These are phyloP conservation scores for Byssothecium circinans DNA, from an alignment of 2,329 filamentous ascomycete species.

Conservation along the genomic window DNA sequence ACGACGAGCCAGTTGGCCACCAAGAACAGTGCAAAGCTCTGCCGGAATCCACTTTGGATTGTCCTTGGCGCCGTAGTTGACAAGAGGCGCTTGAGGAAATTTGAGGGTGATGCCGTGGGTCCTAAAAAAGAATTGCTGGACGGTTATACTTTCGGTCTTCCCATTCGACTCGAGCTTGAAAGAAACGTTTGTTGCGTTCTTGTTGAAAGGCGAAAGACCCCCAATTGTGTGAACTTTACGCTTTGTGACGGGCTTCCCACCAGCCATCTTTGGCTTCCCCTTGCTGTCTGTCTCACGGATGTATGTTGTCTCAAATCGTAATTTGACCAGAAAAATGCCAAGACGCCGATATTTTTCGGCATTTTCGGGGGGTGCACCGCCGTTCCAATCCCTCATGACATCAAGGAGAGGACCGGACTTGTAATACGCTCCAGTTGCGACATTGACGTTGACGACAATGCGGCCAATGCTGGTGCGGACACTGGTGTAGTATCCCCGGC, in stretches of 20 bases:
- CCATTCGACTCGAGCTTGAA: constrained; percentile 21
- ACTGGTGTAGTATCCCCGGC: constrained; percentile 65
- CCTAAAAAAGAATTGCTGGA: constrained; percentile 25
- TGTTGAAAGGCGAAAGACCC: constrained; percentile 36
- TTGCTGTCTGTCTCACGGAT: constrained; percentile 40
- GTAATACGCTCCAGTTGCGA: constrained; percentile 62
- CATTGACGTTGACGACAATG: constrained; percentile 64
- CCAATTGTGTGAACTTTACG: constrained; percentile 44
- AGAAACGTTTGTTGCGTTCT: constrained; percentile 35
- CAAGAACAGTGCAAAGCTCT: constrained; percentile 35
- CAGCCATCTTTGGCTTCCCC: constrained; percentile 22
- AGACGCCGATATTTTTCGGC: constrained; percentile 12
- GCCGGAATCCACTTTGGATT: constrained; percentile 37
- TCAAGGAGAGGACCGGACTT: constrained; percentile 47
- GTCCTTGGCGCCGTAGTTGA: constrained; percentile 28
- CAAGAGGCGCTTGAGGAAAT: constrained; percentile 24
- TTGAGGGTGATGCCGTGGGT: constrained; percentile 25
- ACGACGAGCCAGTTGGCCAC: constrained; percentile 33
- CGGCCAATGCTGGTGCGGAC: constrained; percentile 61
- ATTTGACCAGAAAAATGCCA: constrained; percentile 39
- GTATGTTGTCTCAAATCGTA: constrained; percentile 47
- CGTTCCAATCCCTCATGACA: constrained; percentile 27
- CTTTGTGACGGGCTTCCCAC: constrained; percentile 19
- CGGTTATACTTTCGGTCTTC: constrained; percentile 9
- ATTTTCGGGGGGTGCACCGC: constrained; percentile 10